These are phyloP conservation scores for Grigorovia yakushimaensis DNA, from an alignment of 805 yeast genomes.

Conservation along the genomic window DNA sequence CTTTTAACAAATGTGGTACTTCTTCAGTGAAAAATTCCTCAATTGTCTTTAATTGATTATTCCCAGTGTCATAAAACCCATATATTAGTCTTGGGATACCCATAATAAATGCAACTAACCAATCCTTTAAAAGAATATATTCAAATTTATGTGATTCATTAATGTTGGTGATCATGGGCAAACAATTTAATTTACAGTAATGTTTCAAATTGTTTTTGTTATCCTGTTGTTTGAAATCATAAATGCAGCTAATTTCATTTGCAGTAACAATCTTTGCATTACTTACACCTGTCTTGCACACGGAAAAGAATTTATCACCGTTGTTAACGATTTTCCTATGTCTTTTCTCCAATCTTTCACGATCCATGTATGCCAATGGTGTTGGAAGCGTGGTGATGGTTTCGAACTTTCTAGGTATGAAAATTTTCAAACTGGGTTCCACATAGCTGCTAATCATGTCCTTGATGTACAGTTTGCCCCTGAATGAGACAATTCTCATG, in stretches of 20 bases:
- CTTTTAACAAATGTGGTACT: conserved; percentile 59
- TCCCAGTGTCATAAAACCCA: conserved; percentile 74
- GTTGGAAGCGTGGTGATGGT: conserved; percentile 59
- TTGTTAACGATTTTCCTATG: conserved; percentile 50
- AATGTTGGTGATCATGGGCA: conserved; percentile 44
- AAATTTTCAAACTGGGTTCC: conserved; percentile 29
- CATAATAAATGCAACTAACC: conserved; percentile 89
- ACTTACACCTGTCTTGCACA: conserved; percentile 83
- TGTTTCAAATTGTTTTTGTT: conserved; percentile 47
- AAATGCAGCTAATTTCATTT: conserved; percentile 88
- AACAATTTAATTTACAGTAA: conserved; percentile 79
- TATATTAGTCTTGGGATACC: conserved; percentile 76
- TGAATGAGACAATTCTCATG: conserved; percentile 57
- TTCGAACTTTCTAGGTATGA: conserved; percentile 81
- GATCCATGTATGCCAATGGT: conserved; percentile 62
- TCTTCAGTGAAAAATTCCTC: conserved; percentile 74
- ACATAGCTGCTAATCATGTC: conserved; percentile 28
- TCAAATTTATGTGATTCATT: conserved; percentile 60
- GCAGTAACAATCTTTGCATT: conserved; percentile 57
- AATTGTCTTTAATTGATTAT: conserved; percentile 49
- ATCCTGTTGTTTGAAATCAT: conserved; percentile 51
- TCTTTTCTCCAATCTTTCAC: conserved; percentile 62
- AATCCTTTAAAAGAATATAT: conserved; percentile 61
- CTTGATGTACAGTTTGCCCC: conserved; percentile 63
- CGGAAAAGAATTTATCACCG: conserved; percentile 67